Conservation (phyloP, 1,284 basidiomycete genomes). For the Apiotrichum mycotoxinovorans region DNA sequence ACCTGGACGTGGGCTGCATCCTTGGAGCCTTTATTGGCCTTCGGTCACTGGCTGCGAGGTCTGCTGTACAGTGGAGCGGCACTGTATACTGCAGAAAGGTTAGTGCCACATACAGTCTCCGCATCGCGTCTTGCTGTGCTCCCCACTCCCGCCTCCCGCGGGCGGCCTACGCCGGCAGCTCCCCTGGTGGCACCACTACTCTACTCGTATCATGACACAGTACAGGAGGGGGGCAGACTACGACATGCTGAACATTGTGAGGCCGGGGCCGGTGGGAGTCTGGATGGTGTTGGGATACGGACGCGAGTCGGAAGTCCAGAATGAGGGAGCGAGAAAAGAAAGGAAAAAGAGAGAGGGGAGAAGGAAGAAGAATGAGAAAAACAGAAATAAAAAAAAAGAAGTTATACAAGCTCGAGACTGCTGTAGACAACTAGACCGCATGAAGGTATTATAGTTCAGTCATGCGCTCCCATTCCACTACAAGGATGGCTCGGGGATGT, state of each 20-base stretch:
- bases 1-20: no score
- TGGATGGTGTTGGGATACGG: not conserved
- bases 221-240: constrained; percentile 3
- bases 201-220: constrained; percentile 11
- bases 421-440: no score
- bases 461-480: not conserved
- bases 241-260: not conserved
- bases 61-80: no score
- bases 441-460: not conserved
- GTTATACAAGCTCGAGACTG: not conserved
- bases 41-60: no score
- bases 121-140: no score
- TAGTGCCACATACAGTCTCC: no score
- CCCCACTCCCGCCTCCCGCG: no score
- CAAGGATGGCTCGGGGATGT: constrained; percentile 21
- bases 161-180: no score
- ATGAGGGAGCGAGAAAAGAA: not conserved
- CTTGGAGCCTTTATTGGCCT: no score
- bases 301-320: not conserved
- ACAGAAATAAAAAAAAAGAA: not conserved
- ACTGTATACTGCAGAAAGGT: no score
- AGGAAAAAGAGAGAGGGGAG: not conserved
- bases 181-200: not conserved
- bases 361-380: not conserved
- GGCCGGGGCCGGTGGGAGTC: not conserved